A percentile compares a stretch with the other conserved stretches of the same genome.
phyloP scores from a whole-genome alignment of 495 filamentous ascomycete species.

The Penicillium desertorum region DNA sequence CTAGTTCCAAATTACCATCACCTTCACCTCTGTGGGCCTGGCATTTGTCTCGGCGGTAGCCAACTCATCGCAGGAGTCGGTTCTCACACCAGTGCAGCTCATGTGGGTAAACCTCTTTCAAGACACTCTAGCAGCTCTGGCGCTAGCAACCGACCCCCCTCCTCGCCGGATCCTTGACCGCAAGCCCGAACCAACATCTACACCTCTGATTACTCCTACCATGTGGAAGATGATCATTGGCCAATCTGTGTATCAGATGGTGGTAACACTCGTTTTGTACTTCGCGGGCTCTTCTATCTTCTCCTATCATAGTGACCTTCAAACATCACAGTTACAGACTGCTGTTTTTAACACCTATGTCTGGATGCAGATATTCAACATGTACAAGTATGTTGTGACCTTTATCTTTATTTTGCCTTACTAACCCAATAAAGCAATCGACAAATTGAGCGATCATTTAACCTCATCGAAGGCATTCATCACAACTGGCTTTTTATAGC shows the following conservation, averaged over 20 bases:
- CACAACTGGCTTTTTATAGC: constrained; percentile 69
- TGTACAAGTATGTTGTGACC: constrained; percentile 35
- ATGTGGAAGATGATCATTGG: constrained; percentile 86
- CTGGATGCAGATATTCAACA: constrained; percentile 83
- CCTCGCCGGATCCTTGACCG: constrained; percentile 60
- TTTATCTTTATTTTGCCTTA: neutral
- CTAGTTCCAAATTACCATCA: constrained; percentile 77
- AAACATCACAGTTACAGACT: constrained; percentile 47
- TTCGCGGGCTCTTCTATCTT: constrained; percentile 61
- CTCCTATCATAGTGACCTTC: constrained; percentile 8
- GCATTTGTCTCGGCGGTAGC: constrained; percentile 68
- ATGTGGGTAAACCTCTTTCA: constrained; percentile 82
- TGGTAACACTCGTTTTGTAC: constrained; percentile 64
- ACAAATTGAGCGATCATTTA: constrained; percentile 74
- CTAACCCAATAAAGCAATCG: constrained; percentile 50
- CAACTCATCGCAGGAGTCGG: constrained; percentile 54
- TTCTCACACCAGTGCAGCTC: constrained; percentile 72
- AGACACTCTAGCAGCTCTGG: constrained; percentile 76
- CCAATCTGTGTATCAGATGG: constrained; percentile 69
- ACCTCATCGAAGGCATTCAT: constrained; percentile 75
- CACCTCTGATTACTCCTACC: constrained; percentile 62
- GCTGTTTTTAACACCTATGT: constrained; percentile 76
- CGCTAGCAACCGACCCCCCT: constrained; percentile 71
- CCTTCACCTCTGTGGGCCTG: constrained; percentile 70
- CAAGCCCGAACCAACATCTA: constrained; percentile 63